These are phyloP conservation scores for Phytophthora meadii DNA, from an alignment of 352 stramenopile genomes.

Conservation along the genomic window DNA sequence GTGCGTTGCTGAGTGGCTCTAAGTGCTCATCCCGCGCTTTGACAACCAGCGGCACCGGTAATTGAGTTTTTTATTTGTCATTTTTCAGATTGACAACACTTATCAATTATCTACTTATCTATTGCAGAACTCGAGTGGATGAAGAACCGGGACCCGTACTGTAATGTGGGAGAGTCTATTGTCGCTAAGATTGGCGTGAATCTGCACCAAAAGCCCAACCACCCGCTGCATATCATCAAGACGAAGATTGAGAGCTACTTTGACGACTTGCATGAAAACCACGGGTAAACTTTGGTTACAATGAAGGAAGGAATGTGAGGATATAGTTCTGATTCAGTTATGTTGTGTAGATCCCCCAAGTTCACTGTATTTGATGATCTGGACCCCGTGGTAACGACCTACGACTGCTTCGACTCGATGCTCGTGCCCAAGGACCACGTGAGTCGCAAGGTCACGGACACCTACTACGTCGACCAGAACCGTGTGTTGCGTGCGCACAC, in stretches of 20 bases:
- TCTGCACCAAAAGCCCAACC: constrained; percentile 83
- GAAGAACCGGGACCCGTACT: constrained; percentile 81
- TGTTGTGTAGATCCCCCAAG: constrained; percentile 63
- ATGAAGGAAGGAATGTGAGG: background rate
- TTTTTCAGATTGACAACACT: background rate
- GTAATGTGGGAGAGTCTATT: constrained; percentile 90
- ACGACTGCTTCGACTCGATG: constrained; percentile 93
- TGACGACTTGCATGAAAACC: constrained; percentile 64
- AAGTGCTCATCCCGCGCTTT: constrained; percentile 13
- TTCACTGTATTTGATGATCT: constrained; percentile 89
- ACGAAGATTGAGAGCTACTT: constrained; percentile 93
- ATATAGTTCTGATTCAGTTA: background rate
- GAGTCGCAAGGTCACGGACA: constrained; percentile 87
- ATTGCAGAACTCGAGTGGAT: constrained; percentile 75
- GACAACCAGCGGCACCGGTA: constrained; percentile 15
- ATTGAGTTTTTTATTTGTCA: background rate
- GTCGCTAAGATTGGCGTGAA: constrained; percentile 90
- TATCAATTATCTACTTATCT: background rate
- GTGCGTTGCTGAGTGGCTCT: constrained; percentile 5
- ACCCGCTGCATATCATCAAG: constrained; percentile 94
- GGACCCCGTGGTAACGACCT: constrained; percentile 84
- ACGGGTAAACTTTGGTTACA: constrained; percentile 43
- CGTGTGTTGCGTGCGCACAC: constrained; percentile 91
- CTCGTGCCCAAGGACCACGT: constrained; percentile 92
- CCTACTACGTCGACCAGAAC: constrained; percentile 89